Evolutionary conservation across 805 yeast genomes (phyloP), one percentile per base, ranked within the genome.

Genomic region (Metahyphopichia silvanorum): DNA sequence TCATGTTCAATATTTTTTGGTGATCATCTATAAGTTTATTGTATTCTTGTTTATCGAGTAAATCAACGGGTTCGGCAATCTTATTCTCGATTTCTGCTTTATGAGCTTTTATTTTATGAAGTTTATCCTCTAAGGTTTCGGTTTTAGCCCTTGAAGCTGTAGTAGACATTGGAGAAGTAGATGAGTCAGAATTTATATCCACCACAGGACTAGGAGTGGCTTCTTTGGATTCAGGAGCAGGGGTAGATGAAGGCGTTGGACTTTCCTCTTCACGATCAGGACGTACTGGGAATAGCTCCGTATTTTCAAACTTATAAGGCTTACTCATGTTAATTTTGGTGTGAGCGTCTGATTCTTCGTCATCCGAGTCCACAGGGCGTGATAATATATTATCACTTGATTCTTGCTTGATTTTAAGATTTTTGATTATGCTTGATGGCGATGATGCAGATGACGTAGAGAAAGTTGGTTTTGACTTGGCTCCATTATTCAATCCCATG

Each of bases 201-300:
- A 23, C 25, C 8, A 13, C 13, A 8, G 25, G 7, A n/a, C 15
- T 16, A 8, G 44, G 38, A 19, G 40, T 27, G 21, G 42, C 33
- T 9, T 41, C 44, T 13, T 39, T 37, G 18, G 40, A 18, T 10
- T 31, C 32, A 23, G 29, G 27, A 21, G 36, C 33, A 10, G 34
- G 43, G 21, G 33, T 39, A 21, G 31, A 40, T 10, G 25, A 23
- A n/a, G 25, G 25, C 6, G 30, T 18, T 5, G 22, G 6, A 11
- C 16, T 13, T 16, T 27, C 70, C 20, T 66, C 70, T 8, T 64
- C 60, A 55, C 87, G 69, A 7, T 66, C 66, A 1, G 91, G 86
- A 44, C 88, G 71, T 4, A 83, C 80, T 1, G 91, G 91, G 63
- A 83, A 81, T 20, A 81, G 53, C 34, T 76, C 81, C n/a, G 60